These are phyloP conservation scores for Termitomyces sp. DNA, from an alignment of 768 basidiomycete species.

Conservation along the genomic window DNA sequence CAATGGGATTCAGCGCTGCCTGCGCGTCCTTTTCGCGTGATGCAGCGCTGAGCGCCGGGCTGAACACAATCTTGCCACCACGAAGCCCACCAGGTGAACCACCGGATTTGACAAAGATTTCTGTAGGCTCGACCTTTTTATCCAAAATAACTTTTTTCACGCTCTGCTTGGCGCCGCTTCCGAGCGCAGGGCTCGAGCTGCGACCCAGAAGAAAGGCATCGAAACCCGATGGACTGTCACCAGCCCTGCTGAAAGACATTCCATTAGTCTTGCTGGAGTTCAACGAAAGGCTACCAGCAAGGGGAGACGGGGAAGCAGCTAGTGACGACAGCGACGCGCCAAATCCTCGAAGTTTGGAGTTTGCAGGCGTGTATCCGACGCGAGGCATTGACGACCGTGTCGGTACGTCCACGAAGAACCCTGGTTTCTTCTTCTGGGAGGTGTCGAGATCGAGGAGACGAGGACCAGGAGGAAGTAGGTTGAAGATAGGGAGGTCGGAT, in stretches of 20 bases:
- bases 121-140: conserved; percentile 74
- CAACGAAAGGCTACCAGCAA: conserved; percentile 39
- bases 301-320: conserved; percentile 34
- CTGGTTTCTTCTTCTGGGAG: conserved; percentile 69
- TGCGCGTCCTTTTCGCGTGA: conserved; percentile 67
- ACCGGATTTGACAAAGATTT: conserved; percentile 57
- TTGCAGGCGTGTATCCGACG: conserved; percentile 64
- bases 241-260: conserved; percentile 46
- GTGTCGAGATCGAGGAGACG: conserved; percentile 59
- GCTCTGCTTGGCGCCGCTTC: conserved; percentile 70
- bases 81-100: conserved; percentile 40
- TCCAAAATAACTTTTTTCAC: conserved; percentile 92
- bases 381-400: conserved; percentile 69
- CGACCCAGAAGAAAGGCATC: conserved; percentile 65
- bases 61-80: conserved; percentile 65
- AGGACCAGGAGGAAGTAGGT: conserved; percentile 69
- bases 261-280: conserved; percentile 53
- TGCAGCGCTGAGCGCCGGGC: conserved; percentile 69
- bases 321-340: conserved; percentile 43
- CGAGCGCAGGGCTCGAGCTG: conserved; percentile 60
- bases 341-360: conserved; percentile 73
- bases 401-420: conserved; percentile 74
- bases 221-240: conserved; percentile 45
- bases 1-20: conserved; percentile 28
- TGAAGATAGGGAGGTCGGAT: conserved; percentile 68